A percentile compares a stretch with the other conserved stretches of the same genome.
Conservation (phyloP, 1,139 yeast species). For the Zygoascus sp. region DNA sequence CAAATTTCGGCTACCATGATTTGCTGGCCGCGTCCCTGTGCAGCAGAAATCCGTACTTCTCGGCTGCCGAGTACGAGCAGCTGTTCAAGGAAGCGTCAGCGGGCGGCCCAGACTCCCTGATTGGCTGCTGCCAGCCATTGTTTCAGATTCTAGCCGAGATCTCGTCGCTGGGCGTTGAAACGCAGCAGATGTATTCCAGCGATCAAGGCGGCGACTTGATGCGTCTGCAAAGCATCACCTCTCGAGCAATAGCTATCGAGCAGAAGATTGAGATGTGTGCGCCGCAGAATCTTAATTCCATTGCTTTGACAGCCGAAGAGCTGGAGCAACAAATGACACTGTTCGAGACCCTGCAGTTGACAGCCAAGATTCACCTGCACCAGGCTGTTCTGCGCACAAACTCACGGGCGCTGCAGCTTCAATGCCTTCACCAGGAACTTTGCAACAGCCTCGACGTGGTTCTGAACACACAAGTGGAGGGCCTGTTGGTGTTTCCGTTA, state of each 20-base stretch:
- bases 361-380: conserved; percentile 62
- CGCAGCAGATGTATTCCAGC: conserved; percentile 25
- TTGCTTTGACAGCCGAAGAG: conserved; percentile 48
- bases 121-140: conserved; percentile 67
- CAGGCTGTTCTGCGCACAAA: conserved; percentile 59
- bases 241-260: conserved; percentile 45
- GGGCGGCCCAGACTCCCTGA: conserved; percentile 56
- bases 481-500: conserved; percentile 68
- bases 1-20: conserved; percentile 83
- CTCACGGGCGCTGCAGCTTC: conserved; percentile 63
- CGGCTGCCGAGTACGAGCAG: conserved; percentile 44
- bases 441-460: conserved; percentile 56
- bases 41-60: conserved; percentile 33
- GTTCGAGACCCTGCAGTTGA: conserved; percentile 67
- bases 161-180: conserved; percentile 54
- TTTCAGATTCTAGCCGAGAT: conserved; percentile 66
- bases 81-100: conserved; percentile 35
- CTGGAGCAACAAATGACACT: conserved; percentile 62
- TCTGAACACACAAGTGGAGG: conserved; percentile 63
- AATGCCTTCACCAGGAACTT: conserved; percentile 52
- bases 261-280: conserved; percentile 46
- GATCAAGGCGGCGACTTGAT: conserved; percentile 34
- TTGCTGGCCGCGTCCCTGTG: conserved; percentile 55
- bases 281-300: conserved; percentile 52
- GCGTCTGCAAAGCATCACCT: neutral